Conservation (phyloP, 2,329 filamentous ascomycete species). For the Apiospora phragmitis region DNA sequence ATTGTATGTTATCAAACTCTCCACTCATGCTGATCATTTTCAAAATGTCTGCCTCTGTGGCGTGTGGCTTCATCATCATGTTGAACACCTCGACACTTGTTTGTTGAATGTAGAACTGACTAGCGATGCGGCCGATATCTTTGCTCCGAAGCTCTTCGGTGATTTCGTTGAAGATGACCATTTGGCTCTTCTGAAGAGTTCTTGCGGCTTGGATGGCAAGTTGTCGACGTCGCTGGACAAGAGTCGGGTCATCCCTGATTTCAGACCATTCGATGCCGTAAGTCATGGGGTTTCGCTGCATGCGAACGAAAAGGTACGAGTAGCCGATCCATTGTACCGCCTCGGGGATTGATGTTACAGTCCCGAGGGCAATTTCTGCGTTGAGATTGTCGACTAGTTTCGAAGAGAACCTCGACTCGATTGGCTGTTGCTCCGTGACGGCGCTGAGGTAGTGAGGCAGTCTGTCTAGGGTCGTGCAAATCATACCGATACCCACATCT, state of each 20-base stretch:
- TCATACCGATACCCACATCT: constrained; percentile 96
- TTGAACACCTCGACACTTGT: constrained; percentile 97
- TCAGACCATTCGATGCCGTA: constrained; percentile 97
- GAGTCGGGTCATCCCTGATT: constrained; percentile 79
- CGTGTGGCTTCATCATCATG: constrained; percentile 81
- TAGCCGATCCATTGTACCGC: constrained; percentile 98
- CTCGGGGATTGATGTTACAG: constrained; percentile 90
- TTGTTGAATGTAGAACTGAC: constrained; percentile 94
- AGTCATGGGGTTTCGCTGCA: constrained; percentile 85
- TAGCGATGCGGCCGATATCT: constrained; percentile 93
- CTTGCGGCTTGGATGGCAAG: constrained; percentile 86
- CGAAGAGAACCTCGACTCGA: constrained; percentile 93
- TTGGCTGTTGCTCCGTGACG: constrained; percentile 93
- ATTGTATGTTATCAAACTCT: constrained; percentile 97
- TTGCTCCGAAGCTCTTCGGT: constrained; percentile 94
- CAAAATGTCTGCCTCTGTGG: constrained; percentile 88
- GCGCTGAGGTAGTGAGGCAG: constrained; percentile 87
- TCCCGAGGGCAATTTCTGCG: constrained; percentile 89
- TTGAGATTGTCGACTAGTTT: constrained; percentile 97
- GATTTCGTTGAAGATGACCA: constrained; percentile 97
- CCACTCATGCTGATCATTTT: constrained; percentile 98
- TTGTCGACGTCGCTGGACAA: constrained; percentile 82
- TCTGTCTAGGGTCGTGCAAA: constrained; percentile 94
- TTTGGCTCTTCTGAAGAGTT: constrained; percentile 88
- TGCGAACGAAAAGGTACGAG: constrained; percentile 94